Percentiles rank a stretch among this genome's conserved stretches.
Evolutionary conservation across 2,329 filamentous ascomycete genomes (phyloP).

Genomic region (Claviceps paspali): DNA sequence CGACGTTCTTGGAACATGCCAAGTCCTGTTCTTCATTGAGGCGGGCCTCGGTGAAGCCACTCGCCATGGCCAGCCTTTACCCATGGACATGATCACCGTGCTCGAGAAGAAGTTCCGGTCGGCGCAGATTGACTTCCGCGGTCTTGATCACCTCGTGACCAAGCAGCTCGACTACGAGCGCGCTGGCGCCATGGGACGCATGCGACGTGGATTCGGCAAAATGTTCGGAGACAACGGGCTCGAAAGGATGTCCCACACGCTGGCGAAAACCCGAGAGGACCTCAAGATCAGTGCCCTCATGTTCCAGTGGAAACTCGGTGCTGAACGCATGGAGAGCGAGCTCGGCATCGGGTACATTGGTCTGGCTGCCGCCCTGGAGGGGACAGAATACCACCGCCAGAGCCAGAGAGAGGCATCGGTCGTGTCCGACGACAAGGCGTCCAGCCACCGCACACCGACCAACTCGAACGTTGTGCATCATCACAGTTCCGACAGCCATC

Average conservation of each 20-base stretch:
- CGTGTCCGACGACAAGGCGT: slow-evolving; percentile 5
- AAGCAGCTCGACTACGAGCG: slow-evolving; percentile 48
- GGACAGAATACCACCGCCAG: slow-evolving; percentile 14
- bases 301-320: slow-evolving; percentile 50
- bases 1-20: slow-evolving; percentile 52
- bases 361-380: slow-evolving; percentile 46
- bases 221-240: slow-evolving; percentile 48
- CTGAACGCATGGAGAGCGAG: slow-evolving; percentile 40
- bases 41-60: slow-evolving; percentile 43
- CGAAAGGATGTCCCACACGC: slow-evolving; percentile 39
- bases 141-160: slow-evolving; percentile 46
- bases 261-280: slow-evolving; percentile 43
- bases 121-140: slow-evolving; percentile 45
- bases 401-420: slow-evolving; percentile 6
- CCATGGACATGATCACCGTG: slow-evolving; percentile 45
- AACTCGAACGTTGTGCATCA: slow-evolving; percentile 1
- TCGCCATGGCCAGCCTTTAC: slow-evolving; percentile 35
- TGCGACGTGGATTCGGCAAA: slow-evolving; percentile 46
- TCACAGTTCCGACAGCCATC: slow-evolving; percentile 6
- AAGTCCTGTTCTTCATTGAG: slow-evolving; percentile 53
- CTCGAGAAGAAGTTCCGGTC: slow-evolving; percentile 48
- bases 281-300: slow-evolving; percentile 48
- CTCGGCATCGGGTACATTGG: slow-evolving; percentile 53
- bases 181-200: slow-evolving; percentile 41
- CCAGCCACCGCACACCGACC: slow-evolving; percentile 1